Base-by-base conservation (phyloP, 1,284 basidiomycete species). In the Cutaneotrichosporon sp. region DNA sequence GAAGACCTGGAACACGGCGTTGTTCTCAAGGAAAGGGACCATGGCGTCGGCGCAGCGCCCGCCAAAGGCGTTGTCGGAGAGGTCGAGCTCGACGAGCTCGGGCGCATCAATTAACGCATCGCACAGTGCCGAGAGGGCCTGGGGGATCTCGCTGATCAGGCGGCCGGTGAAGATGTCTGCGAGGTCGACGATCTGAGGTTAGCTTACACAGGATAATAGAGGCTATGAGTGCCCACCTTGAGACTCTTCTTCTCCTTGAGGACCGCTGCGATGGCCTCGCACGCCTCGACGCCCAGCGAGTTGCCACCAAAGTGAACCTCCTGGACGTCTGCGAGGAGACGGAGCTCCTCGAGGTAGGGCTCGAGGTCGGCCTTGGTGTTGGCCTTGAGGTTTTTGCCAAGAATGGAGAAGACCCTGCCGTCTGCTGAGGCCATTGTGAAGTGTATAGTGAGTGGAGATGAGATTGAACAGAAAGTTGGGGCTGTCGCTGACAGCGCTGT, bases 111-210 rank as follows among this genome's bases (percentile, higher is more conserved):
- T 84, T 53, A 98, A 82, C 14, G 90, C 84, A 66, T 90, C 82
- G 74, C 92, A 97, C 63, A 98, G 83, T 27, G 90, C 87, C 33
- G 84, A 81, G 39, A 98, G 84, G 3, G 94, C 89, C 62, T 80
- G 82, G 4, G 96, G 96, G 69, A 98, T 97, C 76, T 98, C 94
- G 57, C 84, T 81, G 78, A 97, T 97, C 62, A 97, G 81, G 55
- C 96, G 87, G 46, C 93, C 90, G 10, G 94, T 97, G 78, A 98
- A 98, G 76, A 98, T 94, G 77, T 97, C 96, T 43, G 91, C 88
- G 63, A 97, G 88, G 78, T 97, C 87, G 61, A 91, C 94, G 51
- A 96, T 78, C 92, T 97, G 65, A 31, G 38, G 16, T 45, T 32
- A 46, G 33, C n/a, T n/a, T n/a, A n/a, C n/a, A n/a, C 39, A 33